These are phyloP conservation scores for Penicillium sp. DNA, from an alignment of 2,329 filamentous ascomycete genomes.

Conservation along the genomic window DNA sequence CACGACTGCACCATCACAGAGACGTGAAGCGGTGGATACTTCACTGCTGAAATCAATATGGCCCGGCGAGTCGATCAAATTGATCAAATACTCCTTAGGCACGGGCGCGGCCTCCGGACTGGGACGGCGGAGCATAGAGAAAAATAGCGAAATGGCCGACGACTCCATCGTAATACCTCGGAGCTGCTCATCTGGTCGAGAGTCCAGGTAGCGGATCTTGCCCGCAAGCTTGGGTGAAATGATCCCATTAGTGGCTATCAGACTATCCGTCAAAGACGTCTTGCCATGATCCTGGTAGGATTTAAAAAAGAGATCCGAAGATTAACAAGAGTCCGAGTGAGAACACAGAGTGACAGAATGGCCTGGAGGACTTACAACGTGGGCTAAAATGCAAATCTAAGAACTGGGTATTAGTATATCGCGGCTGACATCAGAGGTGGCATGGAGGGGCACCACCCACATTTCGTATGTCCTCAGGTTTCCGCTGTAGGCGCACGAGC, in stretches of 20 bases:
- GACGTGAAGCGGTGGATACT: conserved; percentile 87
- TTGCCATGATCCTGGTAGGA: conserved; percentile 80
- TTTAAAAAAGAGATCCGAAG: conserved; percentile 3
- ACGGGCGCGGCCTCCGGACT: conserved; percentile 66
- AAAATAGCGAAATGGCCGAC: conserved; percentile 93
- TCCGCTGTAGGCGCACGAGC: conserved; percentile 82
- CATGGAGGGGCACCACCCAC: conserved; percentile 54
- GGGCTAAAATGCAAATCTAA: conserved; percentile 90
- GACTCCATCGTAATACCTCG: conserved; percentile 99
- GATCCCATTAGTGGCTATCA: conserved; percentile 98
- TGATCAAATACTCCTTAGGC: conserved; percentile 89
- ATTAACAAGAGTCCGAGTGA: neutral
- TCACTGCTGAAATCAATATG: conserved; percentile 99
- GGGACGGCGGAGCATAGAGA: conserved; percentile 79
- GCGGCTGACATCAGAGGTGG: conserved; percentile 24
- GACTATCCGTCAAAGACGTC: conserved; percentile 90
- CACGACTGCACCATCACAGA: conserved; percentile 92
- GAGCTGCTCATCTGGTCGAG: conserved; percentile 89
- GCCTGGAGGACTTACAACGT: conserved; percentile 66
- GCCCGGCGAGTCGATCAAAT: conserved; percentile 94
- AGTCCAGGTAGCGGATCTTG: conserved; percentile 97
- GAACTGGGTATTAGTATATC: conserved; percentile 33
- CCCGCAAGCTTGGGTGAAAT: conserved; percentile 96
- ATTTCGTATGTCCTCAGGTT: conserved; percentile 87
- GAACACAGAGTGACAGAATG: neutral